Base-by-base conservation (phyloP, 306 rosid species). In the Lupinus albus region DNA sequence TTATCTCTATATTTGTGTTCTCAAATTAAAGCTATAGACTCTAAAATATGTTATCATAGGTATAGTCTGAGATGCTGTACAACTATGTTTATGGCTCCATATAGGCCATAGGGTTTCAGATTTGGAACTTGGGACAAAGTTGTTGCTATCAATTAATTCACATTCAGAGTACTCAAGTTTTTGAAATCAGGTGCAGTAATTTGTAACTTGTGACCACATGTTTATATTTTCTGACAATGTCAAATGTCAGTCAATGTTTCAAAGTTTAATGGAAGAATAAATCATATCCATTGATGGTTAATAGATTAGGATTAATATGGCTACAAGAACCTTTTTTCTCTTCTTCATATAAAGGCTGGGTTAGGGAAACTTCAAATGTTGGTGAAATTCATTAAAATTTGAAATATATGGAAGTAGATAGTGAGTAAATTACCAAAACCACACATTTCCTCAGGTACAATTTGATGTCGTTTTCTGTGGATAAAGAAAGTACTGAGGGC, bases 291-390 rank as follows among this genome's bases (percentile, higher is more conserved):
- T 42, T 7, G 49, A 46, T 44, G 11, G 20, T 61, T 70, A 59
- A 9, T 63, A 41, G 53, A 47, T 53, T 0, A 52, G 54, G 50
- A 61, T 35, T 47, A 69, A 53, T 76, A 68, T 32, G 71, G 71
- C 35, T 69, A 44, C 60, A 44, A 18, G 46, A 58, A 39, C 47
- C 35, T 13, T 20, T 8, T 64, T 30, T 46, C 4, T 6, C 32
- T 6, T 13, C 47, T 61, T 17, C 48, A 21, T 21, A 47, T 21
- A 8, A 17, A 25, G 12, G 39, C 11, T 60, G 33, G 65, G 38
- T 36, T 54, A 57, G 68, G 55, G 61, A 67, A 66, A 48, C 33
- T 75, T 41, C 9, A 60, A 51, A 18, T 44, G 21, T 52, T 46
- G 8, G 35, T 5, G 32, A 60, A 60, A 38, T 67, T 68, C 15